Evolutionary conservation across 805 yeast species (phyloP).

Genomic region (Metschnikowia vanudenii): DNA sequence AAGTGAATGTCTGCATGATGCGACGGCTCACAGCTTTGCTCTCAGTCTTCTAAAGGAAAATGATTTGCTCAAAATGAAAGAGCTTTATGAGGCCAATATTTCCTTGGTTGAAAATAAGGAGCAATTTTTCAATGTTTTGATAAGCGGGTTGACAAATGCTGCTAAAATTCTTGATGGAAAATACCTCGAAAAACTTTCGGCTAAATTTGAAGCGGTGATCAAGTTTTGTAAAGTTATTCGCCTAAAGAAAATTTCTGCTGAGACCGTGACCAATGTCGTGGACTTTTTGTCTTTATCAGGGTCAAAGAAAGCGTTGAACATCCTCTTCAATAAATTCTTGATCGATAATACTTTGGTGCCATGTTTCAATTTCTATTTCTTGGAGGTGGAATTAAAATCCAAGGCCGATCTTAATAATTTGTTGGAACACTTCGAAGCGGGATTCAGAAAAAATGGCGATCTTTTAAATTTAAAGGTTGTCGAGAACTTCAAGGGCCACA

Average conservation of each 20-base stretch:
- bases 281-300: conserved; percentile 25
- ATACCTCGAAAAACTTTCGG: not conserved
- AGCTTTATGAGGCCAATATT: conserved; percentile 12
- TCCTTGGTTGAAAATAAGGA: conserved; percentile 13
- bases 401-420: conserved; percentile 22
- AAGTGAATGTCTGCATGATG: not conserved
- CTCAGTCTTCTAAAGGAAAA: conserved; percentile 12
- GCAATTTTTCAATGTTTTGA: conserved; percentile 11
- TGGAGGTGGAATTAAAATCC: conserved; percentile 25
- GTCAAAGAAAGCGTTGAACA: conserved; percentile 24
- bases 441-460: conserved; percentile 27
- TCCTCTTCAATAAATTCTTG: conserved; percentile 29
- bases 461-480: conserved; percentile 22
- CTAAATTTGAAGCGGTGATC: conserved; percentile 25
- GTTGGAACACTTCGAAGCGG: conserved; percentile 23
- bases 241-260: conserved; percentile 21
- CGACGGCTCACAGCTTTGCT: conserved; percentile 7
- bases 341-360: conserved; percentile 17
- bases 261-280: conserved; percentile 26
- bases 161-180: conserved; percentile 8
- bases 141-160: conserved; percentile 19
- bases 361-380: conserved; percentile 31
- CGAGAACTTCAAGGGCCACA: conserved; percentile 11
- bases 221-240: conserved; percentile 25
- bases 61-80: conserved; percentile 18